Base-by-base conservation (phyloP, 164 flowering plant species). In the Vitis riparia region DNA sequence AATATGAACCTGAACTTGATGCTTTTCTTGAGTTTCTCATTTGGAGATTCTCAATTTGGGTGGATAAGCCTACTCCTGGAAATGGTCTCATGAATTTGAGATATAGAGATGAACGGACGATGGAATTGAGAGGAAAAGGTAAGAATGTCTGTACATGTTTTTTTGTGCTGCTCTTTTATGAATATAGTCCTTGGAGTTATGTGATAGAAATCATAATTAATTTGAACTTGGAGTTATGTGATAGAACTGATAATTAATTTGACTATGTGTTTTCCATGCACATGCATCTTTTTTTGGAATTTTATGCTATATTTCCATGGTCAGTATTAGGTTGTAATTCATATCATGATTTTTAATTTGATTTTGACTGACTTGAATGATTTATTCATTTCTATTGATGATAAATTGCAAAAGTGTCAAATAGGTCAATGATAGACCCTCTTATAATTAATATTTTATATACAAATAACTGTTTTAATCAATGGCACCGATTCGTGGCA, bases 1-100 rank as follows among this genome's bases (percentile, higher is more conserved):
- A 93, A 78, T 96, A 92, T 79, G 99, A 96, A 80, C 87, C 98
- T 8, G 99, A 96, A 80, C 94, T 96, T 11, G 97, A 96, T 77
- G 97, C 97, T 68, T 96, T 96, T 76, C 93, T 96, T 53, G 97
- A 93, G 79, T 93, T 96, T 71, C 93, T 96, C n/a, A 96, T 96
- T 61, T 96, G 97, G 98, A 65, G 99, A 51, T 96, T 93, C 73
- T 96, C 99, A 0, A 89, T 96, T 73, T 96, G 98, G 97, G 97
- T 93, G 30, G 98, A 93, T 81, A 96, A 93, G 83, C 99, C 97
- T 37, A 96, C 99, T 59, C 99, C 98, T 0, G 98, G 99, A 71
- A 93, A 85, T 80, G 85, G 87, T 44, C 89, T 96, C 19, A 96
- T 96, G 99, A 96, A 96, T 78, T 68, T 96, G 70, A 87, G 99